Evolutionary conservation across 768 basidiomycete genomes (phyloP).

Genomic region (Macrolepiota albuminosa): DNA sequence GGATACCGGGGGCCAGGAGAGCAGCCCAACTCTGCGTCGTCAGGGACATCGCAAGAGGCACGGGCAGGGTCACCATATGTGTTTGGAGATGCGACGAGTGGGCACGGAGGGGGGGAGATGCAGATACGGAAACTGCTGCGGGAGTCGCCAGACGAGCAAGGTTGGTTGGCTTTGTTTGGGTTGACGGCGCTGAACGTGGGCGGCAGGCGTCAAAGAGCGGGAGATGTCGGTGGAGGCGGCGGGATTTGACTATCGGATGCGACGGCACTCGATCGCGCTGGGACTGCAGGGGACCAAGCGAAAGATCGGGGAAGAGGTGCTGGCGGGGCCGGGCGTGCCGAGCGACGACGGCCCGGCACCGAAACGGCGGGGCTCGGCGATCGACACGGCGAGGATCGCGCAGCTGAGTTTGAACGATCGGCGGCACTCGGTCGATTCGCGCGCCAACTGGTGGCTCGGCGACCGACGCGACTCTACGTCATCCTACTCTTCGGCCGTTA

Average conservation of each 20-base stretch:
- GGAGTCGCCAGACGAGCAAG: conserved; percentile 48
- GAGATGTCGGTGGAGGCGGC: conserved; percentile 19
- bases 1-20: conserved; percentile 21
- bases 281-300: conserved; percentile 72
- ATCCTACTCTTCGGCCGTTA: conserved; percentile 55
- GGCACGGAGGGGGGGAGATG: conserved; percentile 31
- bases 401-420: conserved; percentile 76
- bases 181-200: conserved; percentile 15
- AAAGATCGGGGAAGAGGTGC: conserved; percentile 68
- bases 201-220: conserved; percentile 27
- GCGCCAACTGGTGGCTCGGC: conserved; percentile 44
- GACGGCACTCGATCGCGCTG: conserved; percentile 68
- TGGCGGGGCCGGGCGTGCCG: conserved; percentile 64
- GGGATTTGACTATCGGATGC: conserved; percentile 62
- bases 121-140: conserved; percentile 59
- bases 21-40: conserved; percentile 20
- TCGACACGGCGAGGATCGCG: conserved; percentile 73
- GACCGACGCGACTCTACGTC: conserved; percentile 75
- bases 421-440: conserved; percentile 68
- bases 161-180: conserved; percentile 18
- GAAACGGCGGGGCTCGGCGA: conserved; percentile 80
- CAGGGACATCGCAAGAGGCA: conserved; percentile 31
- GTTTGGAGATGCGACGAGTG: conserved; percentile 59
- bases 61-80: conserved; percentile 66
- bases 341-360: conserved; percentile 68